Base-by-base conservation (phyloP, 257 asterid genomes). In the Plantago major region DNA sequence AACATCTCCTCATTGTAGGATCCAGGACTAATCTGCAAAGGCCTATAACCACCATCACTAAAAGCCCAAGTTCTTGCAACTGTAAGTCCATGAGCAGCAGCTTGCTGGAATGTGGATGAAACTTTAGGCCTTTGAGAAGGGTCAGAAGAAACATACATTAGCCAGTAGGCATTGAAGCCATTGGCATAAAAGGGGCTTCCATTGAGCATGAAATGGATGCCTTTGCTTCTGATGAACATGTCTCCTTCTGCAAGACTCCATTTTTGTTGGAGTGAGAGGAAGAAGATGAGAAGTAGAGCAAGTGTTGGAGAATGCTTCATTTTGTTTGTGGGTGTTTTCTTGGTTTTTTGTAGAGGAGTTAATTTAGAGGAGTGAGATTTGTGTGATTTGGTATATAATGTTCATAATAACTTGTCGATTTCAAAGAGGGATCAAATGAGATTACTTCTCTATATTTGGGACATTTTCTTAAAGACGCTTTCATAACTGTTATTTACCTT, bases 161-260 rank as follows among this genome's bases (percentile, higher is more conserved):
- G 80, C 98, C 98, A 90, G 66, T 90, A 88, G 58, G 98, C 96
- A 62, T 88, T 90, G 93, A 90, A 90, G 49, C 98, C 98, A 68
- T 88, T 90, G 56, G 91, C 94, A 42, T 83, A 85, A 63, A 71
- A 85, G 42, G 95, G 96, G 60, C 58, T 51, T 6, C 89, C 94
- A 56, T 90, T 83, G 15, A 82, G 64, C 74, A 80, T 72, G 76
- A 90, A 90, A 64, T 83, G 90, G 51, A 79, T 67, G 45, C 89
- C 96, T 77, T 84, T 73, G 63, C 75, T 82, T 71, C 73, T 64
- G 43, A 88, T 70, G 77, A 88, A 88, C 45, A 66, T 72, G 62
- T 82, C 82, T 40, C 76, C 74, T 18, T 68, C 66, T 13, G 55
- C 74, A 64, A 71, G 55, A 59, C 70, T 19, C 65, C 79, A 70